Evolutionary conservation across 371 early-diverging fungal genomes (phyloP).

Genomic region (Mucor circinelloides): DNA sequence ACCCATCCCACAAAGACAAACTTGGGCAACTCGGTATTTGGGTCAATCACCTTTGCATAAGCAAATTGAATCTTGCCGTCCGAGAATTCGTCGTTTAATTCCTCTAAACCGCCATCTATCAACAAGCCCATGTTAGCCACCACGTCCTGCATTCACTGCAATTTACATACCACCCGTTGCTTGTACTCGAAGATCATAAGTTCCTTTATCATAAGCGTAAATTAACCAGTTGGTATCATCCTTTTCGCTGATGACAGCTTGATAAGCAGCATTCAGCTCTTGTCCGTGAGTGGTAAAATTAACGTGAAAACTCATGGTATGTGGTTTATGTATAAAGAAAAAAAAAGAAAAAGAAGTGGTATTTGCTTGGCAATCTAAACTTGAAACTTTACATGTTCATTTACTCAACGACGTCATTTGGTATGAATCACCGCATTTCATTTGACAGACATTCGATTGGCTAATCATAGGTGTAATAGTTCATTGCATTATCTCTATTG

Average conservation of each 20-base stretch:
- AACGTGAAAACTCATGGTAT: conserved; percentile 66
- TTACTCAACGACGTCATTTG: too few relatives aligned
- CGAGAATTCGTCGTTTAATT: conserved; percentile 87
- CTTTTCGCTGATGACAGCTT: conserved; percentile 66
- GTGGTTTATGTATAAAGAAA: too few relatives aligned
- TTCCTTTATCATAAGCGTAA: conserved; percentile 83
- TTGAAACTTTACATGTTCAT: too few relatives aligned
- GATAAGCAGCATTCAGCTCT: conserved; percentile 66
- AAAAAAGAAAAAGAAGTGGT: too few relatives aligned
- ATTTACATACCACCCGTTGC: conserved; percentile 61
- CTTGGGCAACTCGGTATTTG: conserved; percentile 85
- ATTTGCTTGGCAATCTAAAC: too few relatives aligned
- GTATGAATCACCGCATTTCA: too few relatives aligned
- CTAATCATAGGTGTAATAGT: too few relatives aligned
- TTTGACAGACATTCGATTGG: too few relatives aligned
- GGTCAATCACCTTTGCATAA: conserved; percentile 83
- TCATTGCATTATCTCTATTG: too few relatives aligned
- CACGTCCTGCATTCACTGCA: background rate
- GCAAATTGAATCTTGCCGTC: conserved; percentile 92
- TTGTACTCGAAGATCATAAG: conserved; percentile 80
- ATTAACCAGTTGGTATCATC: conserved; percentile 74
- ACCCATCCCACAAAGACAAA: conserved; percentile 94
- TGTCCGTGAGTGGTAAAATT: conserved; percentile 66
- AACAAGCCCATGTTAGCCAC: background rate
- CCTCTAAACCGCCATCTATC: conserved; percentile 79